Percentiles rank a stretch among this genome's conserved stretches.
Conservation (phyloP, 2,329 filamentous ascomycete genomes). For the Phialemoniopsis sp. region DNA sequence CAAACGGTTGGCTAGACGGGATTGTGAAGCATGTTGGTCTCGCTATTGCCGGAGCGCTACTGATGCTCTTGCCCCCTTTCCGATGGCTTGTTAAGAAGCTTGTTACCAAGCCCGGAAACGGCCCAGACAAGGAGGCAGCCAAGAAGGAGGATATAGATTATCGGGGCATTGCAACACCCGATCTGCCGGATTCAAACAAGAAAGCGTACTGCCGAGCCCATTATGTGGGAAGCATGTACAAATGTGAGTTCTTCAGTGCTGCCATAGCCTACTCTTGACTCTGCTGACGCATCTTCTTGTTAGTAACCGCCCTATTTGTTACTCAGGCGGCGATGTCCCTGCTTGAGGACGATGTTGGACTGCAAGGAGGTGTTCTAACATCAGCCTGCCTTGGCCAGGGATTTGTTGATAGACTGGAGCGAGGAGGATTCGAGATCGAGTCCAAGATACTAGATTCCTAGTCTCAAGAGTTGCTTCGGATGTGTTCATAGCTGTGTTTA, state of each 20-base stretch:
- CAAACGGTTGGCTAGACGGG: constrained; percentile 44
- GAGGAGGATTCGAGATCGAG: constrained; percentile 60
- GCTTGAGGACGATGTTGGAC: constrained; percentile 54
- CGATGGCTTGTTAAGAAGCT: constrained; percentile 37
- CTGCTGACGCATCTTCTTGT: constrained; percentile 3
- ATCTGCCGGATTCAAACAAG: constrained; percentile 35
- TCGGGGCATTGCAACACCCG: constrained; percentile 59
- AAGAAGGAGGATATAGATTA: constrained; percentile 60
- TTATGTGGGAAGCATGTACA: constrained; percentile 60
- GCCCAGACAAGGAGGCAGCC: constrained; percentile 45
- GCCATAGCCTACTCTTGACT: constrained; percentile 5
- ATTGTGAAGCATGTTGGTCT: constrained; percentile 45
- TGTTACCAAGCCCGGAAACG: constrained; percentile 51
- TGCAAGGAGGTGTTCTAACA: constrained; percentile 67
- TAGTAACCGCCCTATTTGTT: constrained; percentile 62
- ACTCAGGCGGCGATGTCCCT: constrained; percentile 62
- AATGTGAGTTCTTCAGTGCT: constrained; percentile 38
- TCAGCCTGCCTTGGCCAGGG: constrained; percentile 66
- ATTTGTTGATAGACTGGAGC: constrained; percentile 59
- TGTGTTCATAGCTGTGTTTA: too few relatives aligned
- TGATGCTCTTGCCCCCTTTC: constrained; percentile 37
- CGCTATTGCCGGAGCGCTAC: constrained; percentile 33
- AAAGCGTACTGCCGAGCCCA: constrained; percentile 51
- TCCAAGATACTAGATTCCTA: constrained; percentile 29
- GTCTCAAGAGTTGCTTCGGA: too few relatives aligned